Percentiles rank a stretch among this genome's conserved stretches.
phyloP scores from a whole-genome alignment of 371 early-diverging fungal genomes.

The Mortierella sp. region DNA sequence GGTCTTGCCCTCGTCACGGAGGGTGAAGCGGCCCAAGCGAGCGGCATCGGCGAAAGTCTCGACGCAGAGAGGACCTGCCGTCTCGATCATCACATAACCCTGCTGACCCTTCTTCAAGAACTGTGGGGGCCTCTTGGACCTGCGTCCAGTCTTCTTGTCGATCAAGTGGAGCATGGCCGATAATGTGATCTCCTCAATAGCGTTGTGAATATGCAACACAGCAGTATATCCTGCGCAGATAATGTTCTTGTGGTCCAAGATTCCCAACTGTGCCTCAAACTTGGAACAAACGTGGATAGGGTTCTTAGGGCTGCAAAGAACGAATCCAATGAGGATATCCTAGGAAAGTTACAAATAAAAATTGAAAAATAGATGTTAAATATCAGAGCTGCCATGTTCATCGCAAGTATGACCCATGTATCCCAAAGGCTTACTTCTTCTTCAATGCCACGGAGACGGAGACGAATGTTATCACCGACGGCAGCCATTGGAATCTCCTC shows the following conservation, averaged over 20 bases:
- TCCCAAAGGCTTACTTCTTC: slow-evolving; percentile 72
- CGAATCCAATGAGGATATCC: slow-evolving; percentile 89
- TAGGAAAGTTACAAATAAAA: background rate
- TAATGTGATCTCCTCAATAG: slow-evolving; percentile 89
- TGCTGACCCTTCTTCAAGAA: slow-evolving; percentile 93
- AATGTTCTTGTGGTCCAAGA: slow-evolving; percentile 94
- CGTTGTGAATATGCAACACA: slow-evolving; percentile 92
- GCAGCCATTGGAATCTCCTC: slow-evolving; percentile 81
- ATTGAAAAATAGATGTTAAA: background rate
- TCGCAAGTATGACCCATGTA: background rate
- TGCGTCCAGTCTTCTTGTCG: slow-evolving; percentile 89
- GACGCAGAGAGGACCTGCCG: slow-evolving; percentile 80
- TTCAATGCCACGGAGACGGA: slow-evolving; percentile 92
- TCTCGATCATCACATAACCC: slow-evolving; percentile 85
- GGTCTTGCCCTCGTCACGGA: slow-evolving; percentile 95
- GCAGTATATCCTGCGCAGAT: slow-evolving; percentile 94
- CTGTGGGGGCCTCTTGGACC: slow-evolving; percentile 87
- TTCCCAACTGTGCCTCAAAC: slow-evolving; percentile 91
- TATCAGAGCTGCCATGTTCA: background rate
- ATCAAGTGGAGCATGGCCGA: slow-evolving; percentile 87
- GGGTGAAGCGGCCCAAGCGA: slow-evolving; percentile 95
- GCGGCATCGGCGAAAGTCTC: slow-evolving; percentile 90
- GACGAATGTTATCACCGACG: slow-evolving; percentile 94
- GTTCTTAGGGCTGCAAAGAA: slow-evolving; percentile 82
- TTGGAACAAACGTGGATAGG: slow-evolving; percentile 83